Evolutionary conservation across 768 basidiomycete genomes (phyloP), one percentile per base, ranked within the genome.

Genomic region (Boletus subcaerulescens): DNA sequence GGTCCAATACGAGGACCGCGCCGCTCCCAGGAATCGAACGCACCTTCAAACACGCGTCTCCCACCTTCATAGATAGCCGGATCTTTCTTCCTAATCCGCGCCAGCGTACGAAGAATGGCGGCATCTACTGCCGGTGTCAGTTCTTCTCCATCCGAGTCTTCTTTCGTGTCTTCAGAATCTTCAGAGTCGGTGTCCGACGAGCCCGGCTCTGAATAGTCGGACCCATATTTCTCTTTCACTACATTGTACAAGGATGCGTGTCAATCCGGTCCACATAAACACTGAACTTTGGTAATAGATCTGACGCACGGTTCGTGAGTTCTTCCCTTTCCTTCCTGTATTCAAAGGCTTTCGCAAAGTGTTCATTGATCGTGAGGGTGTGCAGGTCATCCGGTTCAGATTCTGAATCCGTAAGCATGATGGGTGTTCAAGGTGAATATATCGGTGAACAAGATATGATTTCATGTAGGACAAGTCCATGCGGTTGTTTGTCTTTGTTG

Each of bases 101-200:
- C 91, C 10, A 99, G 77, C 1, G 93, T 98, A 45, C 93, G 79
- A 39, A 98, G 78, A 62, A 98, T 97, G 18, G 97, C 97, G 42
- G 86, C 97, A 64, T 98, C 96, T 47, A 98, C 83, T 0, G 86
- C 87, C 5, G 94, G 93, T 0, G 95, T 98, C 48, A 98, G 81
- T 68, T 98, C 91, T 61, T 93, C 92, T 14, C 94, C 97, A 53
- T 96, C 90, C 65, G 94, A 91, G 67, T 98, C 95, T 66, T 98
- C 95, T 63, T 93, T 91, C 41, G 83, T 86, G 29, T 81, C 80
- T 66, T 92, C 89, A 0, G 86, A 89, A 3, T 80, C 83, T 17
- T 76, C 77, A 1, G 75, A 78, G 18, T 73, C 73, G 0, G 22
- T 26, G 6, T 51, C 57, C 18, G 59, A 58, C n/a, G 52, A 42